Evolutionary conservation across 2,329 filamentous ascomycete genomes (phyloP), one percentile per base, ranked within the genome.

Genomic region (Leptographium flavum): DNA sequence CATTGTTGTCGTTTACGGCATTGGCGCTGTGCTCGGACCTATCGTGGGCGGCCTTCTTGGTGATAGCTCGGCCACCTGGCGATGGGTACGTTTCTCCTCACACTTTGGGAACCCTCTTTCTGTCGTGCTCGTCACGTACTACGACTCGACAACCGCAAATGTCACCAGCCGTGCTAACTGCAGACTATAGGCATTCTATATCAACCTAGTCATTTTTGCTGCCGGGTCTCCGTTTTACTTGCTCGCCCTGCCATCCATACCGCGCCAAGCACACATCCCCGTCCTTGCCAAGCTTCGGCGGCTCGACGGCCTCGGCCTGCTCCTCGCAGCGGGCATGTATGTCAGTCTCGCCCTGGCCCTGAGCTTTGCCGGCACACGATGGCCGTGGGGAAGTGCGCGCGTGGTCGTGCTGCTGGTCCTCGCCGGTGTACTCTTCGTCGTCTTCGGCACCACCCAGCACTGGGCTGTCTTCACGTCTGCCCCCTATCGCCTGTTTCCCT

Each of bases 201-300:
- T 79, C 59, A 79, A 78, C 51, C 60, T 78, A 1, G 57, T 70
- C 39, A 63, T 70, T 1, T 72, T 59, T 8, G 66, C 52, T 25
- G 55, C 63, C 33, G 52, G 52, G 8, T 46, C 49, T 0, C 58
- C 58, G 0, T 49, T 55, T 3, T 61, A 53, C 40, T 19, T 63
- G 11, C 56, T 62, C 30, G 33, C 54, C 14, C 45, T 65, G 1
- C 61, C 60, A 0, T 39, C 48, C 1, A 28, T 54, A 28, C 42
- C 53, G 30, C 52, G 53, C 19, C 35, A 46, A 11, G 33, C 39
- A 8, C 50, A 50, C 7, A 45, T 55, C 2, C 17, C 51, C 1
- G 22, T 57, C 3, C 45, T 21, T 13, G 36, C 54, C 5, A 58
- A 58, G 13, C 35, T 64, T 1, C 44, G 48, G 7, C 50, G 59